A percentile compares a stretch with the other conserved stretches of the same genome.
Evolutionary conservation across 176 grass and related monocot species (phyloP).

Genomic region (Musa itinerans): DNA sequence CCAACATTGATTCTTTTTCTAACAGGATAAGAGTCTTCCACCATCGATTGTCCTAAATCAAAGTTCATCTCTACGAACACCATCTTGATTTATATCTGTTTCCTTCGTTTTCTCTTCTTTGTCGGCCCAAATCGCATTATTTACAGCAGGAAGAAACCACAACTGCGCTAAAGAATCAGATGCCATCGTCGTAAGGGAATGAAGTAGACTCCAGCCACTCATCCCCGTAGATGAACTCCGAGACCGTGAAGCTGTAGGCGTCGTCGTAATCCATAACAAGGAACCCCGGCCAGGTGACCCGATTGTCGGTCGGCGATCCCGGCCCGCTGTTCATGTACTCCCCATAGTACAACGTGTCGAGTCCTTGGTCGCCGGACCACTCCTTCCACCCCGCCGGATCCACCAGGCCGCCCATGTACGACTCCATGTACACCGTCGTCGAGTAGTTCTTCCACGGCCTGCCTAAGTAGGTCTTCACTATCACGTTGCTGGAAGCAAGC

Average conservation of each 20-base stretch:
- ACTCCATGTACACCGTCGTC: slow-evolving; percentile 27
- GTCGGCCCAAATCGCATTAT: background rate
- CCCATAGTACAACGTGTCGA: slow-evolving; percentile 33
- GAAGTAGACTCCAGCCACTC: slow-evolving; percentile 25
- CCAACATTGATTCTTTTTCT: too few species aligned
- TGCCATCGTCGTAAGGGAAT: slow-evolving; percentile 5
- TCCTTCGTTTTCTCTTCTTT: too few species aligned
- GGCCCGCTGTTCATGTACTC: slow-evolving; percentile 30
- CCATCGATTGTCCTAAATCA: too few species aligned
- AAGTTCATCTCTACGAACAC: too few species aligned
- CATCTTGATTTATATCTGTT: too few species aligned
- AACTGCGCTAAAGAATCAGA: background rate
- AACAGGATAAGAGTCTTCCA: too few species aligned
- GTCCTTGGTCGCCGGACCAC: background rate
- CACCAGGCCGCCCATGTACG: slow-evolving; percentile 26
- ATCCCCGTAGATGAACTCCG: slow-evolving; percentile 24
- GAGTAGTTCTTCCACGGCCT: slow-evolving; percentile 32
- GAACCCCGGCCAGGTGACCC: slow-evolving; percentile 29
- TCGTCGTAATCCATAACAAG: slow-evolving; percentile 24
- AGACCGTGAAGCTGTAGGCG: slow-evolving; percentile 27
- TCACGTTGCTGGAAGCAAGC: background rate
- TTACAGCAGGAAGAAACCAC: background rate
- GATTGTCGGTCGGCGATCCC: background rate
- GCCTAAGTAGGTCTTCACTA: slow-evolving; percentile 3
- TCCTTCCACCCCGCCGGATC: slow-evolving; percentile 21